Conservation (phyloP, 805 yeast genomes). For the Zygosaccharomyces lentus region DNA sequence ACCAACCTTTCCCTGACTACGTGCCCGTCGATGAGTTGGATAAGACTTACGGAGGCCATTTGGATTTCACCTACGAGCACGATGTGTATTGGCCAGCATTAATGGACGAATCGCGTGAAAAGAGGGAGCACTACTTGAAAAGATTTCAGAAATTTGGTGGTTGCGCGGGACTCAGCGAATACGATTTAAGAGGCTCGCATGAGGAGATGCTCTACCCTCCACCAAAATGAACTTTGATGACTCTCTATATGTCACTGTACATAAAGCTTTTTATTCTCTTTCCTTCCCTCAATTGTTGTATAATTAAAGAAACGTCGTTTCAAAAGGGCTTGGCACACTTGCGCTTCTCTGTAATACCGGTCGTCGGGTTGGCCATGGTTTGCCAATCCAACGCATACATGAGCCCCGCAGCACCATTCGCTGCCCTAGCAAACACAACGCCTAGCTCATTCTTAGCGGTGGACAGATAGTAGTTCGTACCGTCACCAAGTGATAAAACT, state of each 20-base stretch:
- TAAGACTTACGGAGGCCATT: slow-evolving; percentile 75
- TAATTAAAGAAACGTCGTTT: not conserved
- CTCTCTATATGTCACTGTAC: not conserved
- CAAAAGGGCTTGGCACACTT: slow-evolving; percentile 87
- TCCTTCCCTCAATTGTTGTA: not conserved
- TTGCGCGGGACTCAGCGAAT: slow-evolving; percentile 74
- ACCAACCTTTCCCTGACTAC: slow-evolving; percentile 79
- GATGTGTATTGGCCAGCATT: slow-evolving; percentile 73
- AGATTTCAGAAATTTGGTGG: slow-evolving; percentile 70
- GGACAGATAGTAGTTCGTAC: slow-evolving; percentile 79
- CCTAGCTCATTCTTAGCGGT: slow-evolving; percentile 92
- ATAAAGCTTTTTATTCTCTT: not conserved
- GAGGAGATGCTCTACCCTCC: slow-evolving; percentile 30
- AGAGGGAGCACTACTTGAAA: slow-evolving; percentile 57
- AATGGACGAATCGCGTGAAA: slow-evolving; percentile 53
- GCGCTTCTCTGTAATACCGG: slow-evolving; percentile 72
- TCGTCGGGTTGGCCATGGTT: slow-evolving; percentile 74
- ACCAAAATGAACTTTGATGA: slow-evolving; percentile 2
- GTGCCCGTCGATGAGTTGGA: slow-evolving; percentile 82
- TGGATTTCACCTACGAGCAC: slow-evolving; percentile 81
- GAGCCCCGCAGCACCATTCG: slow-evolving; percentile 61
- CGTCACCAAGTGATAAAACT: slow-evolving; percentile 86
- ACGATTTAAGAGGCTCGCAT: slow-evolving; percentile 57
- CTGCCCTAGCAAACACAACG: slow-evolving; percentile 78
- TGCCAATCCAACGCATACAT: slow-evolving; percentile 96